Evolutionary conservation across 1,284 basidiomycete species (phyloP), one percentile per base, ranked within the genome.

Genomic region (Singerocomus rubriflavus): DNA sequence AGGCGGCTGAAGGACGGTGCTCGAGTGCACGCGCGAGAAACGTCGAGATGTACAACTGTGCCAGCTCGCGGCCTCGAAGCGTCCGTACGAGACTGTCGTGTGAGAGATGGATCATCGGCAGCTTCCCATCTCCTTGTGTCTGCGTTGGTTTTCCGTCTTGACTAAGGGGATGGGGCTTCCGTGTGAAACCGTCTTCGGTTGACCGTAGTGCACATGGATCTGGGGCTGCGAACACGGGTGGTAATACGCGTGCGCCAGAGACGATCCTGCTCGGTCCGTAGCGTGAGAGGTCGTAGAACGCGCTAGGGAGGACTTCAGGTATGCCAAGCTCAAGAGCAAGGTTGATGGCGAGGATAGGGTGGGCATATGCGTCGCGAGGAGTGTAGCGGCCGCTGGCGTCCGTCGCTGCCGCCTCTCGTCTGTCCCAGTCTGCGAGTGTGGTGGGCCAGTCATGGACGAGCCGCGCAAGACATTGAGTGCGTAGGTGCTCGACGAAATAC

Each of bases 271-370:
- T 82, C 0, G 85, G 82, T 0, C 80, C 84, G 56, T 87, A 87
- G 17, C 85, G 75, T 4, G 82, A 79, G 35, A 88, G 75, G 56
- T 88, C 85, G 64, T 88, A 88, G 60, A 88, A 79, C 0, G 84
- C 84, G 29, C 82, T 73, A 3, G 84, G 80, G 12, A 88, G 74
- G 44, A 88, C 63, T 3, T 73, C 70, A 8, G 73, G 70, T 0
- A 85, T 65, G 41, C 74, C 73, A 50, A 87, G 77, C 51, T 87
- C 81, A 36, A 82, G 66, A 1, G 85, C 84, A 51, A 88, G 78
- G 50, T 82, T 77, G 64, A 88, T 83, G 45, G 83, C 73, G 41
- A 82, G 72, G 52, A 84, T 71, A 4, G 77, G 83, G 65, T 87
- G 84, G 2, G 74, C 64, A 54, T 72, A 78, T 34, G 63, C 64